Percentiles rank a stretch among this genome's conserved stretches.
Evolutionary conservation across 2,329 filamentous ascomycete genomes (phyloP).

Genomic region (Bipolaris victoriae): DNA sequence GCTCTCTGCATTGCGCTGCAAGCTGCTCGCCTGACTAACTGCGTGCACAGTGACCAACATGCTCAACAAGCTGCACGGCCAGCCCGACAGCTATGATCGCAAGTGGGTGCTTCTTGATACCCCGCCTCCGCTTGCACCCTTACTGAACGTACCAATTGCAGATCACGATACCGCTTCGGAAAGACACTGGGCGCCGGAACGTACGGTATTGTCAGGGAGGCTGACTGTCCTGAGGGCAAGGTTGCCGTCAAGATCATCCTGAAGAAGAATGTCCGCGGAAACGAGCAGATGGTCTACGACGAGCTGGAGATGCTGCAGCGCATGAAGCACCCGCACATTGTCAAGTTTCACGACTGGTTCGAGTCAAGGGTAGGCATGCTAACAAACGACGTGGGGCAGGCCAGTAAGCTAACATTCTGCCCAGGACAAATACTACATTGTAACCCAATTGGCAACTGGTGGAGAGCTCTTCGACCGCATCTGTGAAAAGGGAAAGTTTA

Average conservation of each 20-base stretch:
- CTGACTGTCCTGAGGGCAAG: constrained; percentile 81
- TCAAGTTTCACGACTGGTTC: constrained; percentile 98
- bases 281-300: constrained; percentile 98
- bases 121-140: constrained; percentile 25
- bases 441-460: constrained; percentile 93
- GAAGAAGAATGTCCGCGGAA: constrained; percentile 98
- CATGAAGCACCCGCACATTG: constrained; percentile 92
- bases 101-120: constrained; percentile 66
- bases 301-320: constrained; percentile 92
- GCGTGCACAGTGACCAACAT: constrained; percentile 74
- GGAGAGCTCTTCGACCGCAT: constrained; percentile 98
- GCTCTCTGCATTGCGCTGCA: constrained; percentile 7
- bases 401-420: constrained; percentile 23
- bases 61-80: constrained; percentile 94
- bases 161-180: constrained; percentile 88
- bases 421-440: constrained; percentile 99
- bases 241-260: constrained; percentile 98
- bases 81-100: constrained; percentile 98
- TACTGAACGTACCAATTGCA: constrained; percentile 52
- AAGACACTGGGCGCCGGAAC: constrained; percentile 94
- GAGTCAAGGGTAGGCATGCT: constrained; percentile 78
- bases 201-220: constrained; percentile 97
- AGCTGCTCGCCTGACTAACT: constrained; percentile 24
- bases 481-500: constrained; percentile 97
- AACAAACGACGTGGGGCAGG: background rate